Conservation (phyloP, 768 basidiomycete genomes). For the Collybiopsis confluens region DNA sequence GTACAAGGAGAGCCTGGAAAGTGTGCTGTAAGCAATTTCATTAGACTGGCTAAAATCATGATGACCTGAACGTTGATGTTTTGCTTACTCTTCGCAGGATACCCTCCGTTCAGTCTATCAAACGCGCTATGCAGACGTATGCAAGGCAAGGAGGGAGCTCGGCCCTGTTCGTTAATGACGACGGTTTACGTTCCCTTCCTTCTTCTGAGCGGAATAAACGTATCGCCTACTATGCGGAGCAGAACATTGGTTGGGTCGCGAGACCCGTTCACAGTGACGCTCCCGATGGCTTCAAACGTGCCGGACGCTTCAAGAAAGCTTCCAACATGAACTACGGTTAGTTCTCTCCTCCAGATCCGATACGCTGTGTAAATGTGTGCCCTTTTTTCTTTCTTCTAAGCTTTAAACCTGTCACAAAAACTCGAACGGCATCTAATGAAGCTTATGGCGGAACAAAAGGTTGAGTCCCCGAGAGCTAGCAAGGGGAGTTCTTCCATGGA, state of each 20-base stretch:
- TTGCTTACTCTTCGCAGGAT: constrained; percentile 38
- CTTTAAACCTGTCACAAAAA: too few relatives aligned
- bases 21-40: constrained; percentile 79
- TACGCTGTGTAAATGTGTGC: too few relatives aligned
- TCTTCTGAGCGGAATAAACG: constrained; percentile 62
- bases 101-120: constrained; percentile 75
- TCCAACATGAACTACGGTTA: constrained; percentile 85
- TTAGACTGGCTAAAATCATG: too few relatives aligned
- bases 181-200: constrained; percentile 68
- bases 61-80: too few relatives aligned
- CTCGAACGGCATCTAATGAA: constrained; percentile 47
- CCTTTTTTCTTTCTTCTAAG: too few relatives aligned
- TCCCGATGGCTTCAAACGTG: constrained; percentile 70
- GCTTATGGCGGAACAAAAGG: constrained; percentile 42
- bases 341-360: constrained; percentile 16
- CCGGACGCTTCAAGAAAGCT: constrained; percentile 89
- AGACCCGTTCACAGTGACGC: constrained; percentile 64
- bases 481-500: too few relatives aligned
- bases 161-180: constrained; percentile 77
- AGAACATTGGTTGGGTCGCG: constrained; percentile 81
- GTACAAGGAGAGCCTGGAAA: constrained; percentile 80
- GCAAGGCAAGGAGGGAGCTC: constrained; percentile 84
- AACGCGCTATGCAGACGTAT: constrained; percentile 86
- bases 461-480: too few relatives aligned
- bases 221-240: constrained; percentile 68